Evolutionary conservation across 179 eudicot species (phyloP), one percentile per base, ranked within the genome.

Genomic region (Heliamphora pulchella): DNA sequence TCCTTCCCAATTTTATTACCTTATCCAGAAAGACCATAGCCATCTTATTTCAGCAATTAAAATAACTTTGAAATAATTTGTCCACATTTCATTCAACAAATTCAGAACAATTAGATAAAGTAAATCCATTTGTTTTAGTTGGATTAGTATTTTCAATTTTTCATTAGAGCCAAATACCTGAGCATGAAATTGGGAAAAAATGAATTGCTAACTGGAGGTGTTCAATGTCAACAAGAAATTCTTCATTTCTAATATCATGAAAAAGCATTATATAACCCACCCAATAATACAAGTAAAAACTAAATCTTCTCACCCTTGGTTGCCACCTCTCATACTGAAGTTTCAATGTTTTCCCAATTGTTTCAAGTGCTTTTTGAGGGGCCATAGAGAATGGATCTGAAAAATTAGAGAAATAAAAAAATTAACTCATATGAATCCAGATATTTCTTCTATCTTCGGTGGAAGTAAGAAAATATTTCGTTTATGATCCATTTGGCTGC

Each of bases 241-340:
- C 79, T 17, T n/a, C 68, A 76, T 58, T 44, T n/a, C 10, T 11
- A 3, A 3, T 59, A 44, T 59, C 65, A 15, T 50, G 5, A 46
- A 17, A 55, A 4, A 17, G 46, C 67, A 58, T 39, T 7, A 44
- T 1, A 10, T 6, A n/a, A 65, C 22, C 14, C 8, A 64, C 46
- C 39, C 13, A 74, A 39, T 63, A 4, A 67, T 2, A 22, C 46
- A 71, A 39, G 3, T 44, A 22, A 1, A 18, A 57, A 76, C 39
- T 71, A 11, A 78, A 57, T 78, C 39, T 58, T 57, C 86, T 88
- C 80, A 96, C 99, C 96, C 85, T 91, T 14, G 99, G 97, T 80
- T 94, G 99, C 99, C 99, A 96, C 87, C 98, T 91, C 86, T 94
- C 99, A 80, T 96, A 96, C 78, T 96, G 99, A 81, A 84, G 82